Conservation (phyloP, 352 stramenopile genomes). For the Globisporangium yorkense region DNA sequence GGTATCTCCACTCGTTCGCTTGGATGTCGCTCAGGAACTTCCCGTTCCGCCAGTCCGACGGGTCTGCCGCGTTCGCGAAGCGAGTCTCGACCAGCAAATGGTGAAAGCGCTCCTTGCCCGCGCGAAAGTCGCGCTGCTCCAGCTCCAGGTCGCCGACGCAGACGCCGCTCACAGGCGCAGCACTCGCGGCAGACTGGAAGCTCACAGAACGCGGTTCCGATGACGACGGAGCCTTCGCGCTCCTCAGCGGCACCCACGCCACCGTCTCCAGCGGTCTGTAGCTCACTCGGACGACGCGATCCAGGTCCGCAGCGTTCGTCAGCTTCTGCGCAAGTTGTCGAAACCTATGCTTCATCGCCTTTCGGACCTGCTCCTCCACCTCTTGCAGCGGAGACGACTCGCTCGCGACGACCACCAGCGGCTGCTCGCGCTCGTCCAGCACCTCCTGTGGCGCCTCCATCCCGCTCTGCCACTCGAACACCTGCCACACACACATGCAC, state of each 20-base stretch:
- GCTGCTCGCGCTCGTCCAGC: constrained; percentile 23
- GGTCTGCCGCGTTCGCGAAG: constrained; percentile 16
- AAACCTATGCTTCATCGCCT: constrained; percentile 22
- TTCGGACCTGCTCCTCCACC: constrained; percentile 40
- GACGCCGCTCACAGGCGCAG: not conserved
- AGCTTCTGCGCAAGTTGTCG: constrained; percentile 35
- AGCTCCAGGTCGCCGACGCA: constrained; percentile 46
- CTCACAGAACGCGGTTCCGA: not conserved
- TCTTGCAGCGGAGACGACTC: constrained; percentile 31
- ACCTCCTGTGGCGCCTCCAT: constrained; percentile 23
- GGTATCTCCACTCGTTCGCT: constrained; percentile 52
- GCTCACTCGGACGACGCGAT: constrained; percentile 36
- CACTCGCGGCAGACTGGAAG: constrained; percentile 5
- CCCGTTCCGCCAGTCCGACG: constrained; percentile 37
- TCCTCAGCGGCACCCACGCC: constrained; percentile 34
- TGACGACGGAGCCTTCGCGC: constrained; percentile 1
- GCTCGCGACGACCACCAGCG: constrained; percentile 36
- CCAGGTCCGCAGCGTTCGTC: constrained; percentile 18
- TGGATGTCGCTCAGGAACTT: constrained; percentile 66
- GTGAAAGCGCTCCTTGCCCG: constrained; percentile 53
- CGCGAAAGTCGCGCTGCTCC: constrained; percentile 43
- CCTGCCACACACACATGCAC: constrained; percentile 9
- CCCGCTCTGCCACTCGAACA: constrained; percentile 34
- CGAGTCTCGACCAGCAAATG: constrained; percentile 54
- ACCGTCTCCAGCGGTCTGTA: constrained; percentile 32